Percentiles rank a stretch among this genome's conserved stretches.
Conservation (phyloP, 768 basidiomycete species). For the Filobasidium floriforme region DNA sequence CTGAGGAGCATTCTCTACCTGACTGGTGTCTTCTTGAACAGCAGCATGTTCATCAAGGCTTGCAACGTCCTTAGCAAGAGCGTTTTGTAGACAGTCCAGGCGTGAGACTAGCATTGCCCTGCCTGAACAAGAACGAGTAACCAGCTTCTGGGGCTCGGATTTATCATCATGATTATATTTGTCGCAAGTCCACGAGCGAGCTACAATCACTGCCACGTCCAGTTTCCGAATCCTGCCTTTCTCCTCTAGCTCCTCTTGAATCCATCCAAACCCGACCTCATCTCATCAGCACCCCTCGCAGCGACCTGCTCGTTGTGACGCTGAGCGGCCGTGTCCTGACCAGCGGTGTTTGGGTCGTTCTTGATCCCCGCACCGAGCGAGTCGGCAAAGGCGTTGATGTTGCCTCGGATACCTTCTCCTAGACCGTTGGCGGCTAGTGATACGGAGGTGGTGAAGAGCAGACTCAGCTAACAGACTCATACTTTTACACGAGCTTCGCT, state of each 20-base stretch:
- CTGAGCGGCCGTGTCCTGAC: neutral
- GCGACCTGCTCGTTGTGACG: conserved; percentile 10
- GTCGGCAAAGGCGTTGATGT: conserved; percentile 20
- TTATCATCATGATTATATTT: neutral
- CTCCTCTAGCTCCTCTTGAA: conserved; percentile 2
- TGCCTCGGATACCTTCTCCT: conserved; percentile 17
- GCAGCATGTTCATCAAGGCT: neutral
- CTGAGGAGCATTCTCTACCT: neutral
- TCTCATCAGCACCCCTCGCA: conserved; percentile 8
- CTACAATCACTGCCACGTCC: neutral
- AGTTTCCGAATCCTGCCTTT: neutral
- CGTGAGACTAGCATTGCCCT: neutral
- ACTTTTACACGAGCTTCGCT: too few relatives aligned
- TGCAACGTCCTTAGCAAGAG: neutral
- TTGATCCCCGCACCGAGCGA: conserved; percentile 1
- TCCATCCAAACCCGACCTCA: conserved; percentile 12
- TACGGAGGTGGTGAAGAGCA: too few relatives aligned
- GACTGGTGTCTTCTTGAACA: neutral
- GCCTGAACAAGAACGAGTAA: too few relatives aligned
- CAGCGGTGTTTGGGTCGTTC: conserved; percentile 2
- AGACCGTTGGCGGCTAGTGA: neutral
- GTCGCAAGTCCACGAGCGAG: neutral
- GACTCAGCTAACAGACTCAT: too few relatives aligned
- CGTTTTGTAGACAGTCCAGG: neutral
- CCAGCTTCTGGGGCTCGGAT: too few relatives aligned